Conservation (phyloP, 108 stramenopile genomes). For the Cyclotella baltica region DNA sequence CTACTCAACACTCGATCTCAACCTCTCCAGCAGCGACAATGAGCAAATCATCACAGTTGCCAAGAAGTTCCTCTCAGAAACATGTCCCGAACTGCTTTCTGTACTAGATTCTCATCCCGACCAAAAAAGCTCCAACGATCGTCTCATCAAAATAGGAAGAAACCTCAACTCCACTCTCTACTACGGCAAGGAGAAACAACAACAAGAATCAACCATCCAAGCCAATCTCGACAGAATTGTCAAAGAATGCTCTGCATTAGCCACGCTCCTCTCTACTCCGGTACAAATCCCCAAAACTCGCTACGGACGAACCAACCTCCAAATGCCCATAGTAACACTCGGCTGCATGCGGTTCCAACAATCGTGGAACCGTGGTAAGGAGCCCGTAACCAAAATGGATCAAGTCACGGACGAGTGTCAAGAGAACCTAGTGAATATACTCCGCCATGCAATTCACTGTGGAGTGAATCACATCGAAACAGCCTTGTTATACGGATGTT, state of each 20-base stretch:
- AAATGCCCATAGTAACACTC: slow-evolving; percentile 89
- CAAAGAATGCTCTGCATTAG: slow-evolving; percentile 57
- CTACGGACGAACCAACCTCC: slow-evolving; percentile 85
- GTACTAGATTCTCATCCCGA: slow-evolving; percentile 42
- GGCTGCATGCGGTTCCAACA: slow-evolving; percentile 96
- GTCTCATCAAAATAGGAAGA: slow-evolving; percentile 75
- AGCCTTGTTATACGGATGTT: slow-evolving; percentile 83
- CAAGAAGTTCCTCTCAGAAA: slow-evolving; percentile 51
- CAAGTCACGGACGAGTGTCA: slow-evolving; percentile 75
- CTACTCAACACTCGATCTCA: slow-evolving; percentile 33
- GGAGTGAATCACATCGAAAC: slow-evolving; percentile 96
- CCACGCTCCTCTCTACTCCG: slow-evolving; percentile 9
- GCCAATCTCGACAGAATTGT: slow-evolving; percentile 52
- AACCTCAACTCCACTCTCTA: slow-evolving; percentile 57
- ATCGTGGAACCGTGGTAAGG: slow-evolving; percentile 64
- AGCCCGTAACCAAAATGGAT: slow-evolving; percentile 37
- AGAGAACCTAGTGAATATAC: slow-evolving; percentile 74
- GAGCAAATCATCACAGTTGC: slow-evolving; percentile 49
- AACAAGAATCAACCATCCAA: slow-evolving; percentile 21
- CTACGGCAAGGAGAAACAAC: slow-evolving; percentile 16
- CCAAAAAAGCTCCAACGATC: slow-evolving; percentile 52
- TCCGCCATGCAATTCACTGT: slow-evolving; percentile 65
- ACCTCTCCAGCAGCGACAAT: slow-evolving; percentile 29
- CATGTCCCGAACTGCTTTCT: slow-evolving; percentile 48
- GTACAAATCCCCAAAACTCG: slow-evolving; percentile 71